Base-by-base conservation (phyloP, 768 basidiomycete genomes). In the Ramaria rubella region DNA sequence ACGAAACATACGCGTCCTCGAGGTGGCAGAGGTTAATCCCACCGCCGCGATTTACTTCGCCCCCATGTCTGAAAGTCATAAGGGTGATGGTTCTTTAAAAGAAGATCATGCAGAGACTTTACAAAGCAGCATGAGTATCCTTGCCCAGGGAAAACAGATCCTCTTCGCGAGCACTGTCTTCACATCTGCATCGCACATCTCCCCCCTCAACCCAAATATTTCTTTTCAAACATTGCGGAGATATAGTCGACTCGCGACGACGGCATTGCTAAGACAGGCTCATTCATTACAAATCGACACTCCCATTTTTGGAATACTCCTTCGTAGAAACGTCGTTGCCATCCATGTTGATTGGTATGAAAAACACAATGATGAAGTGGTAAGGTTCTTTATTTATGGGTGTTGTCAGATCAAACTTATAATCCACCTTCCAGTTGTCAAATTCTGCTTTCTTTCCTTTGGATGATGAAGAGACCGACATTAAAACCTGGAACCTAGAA, bases 301-400 rank as follows among this genome's bases (percentile, higher is more conserved):
- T 8, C 55, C 55, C 15, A 27, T 56, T 6, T 34, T 56, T 8
- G 55, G 55, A 2, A 33, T 56, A 11, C 45, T 56, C 9, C 31
- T 56, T 12, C 46, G 45, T 3, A 29, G 27, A 12, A 56, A 33
- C 21, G 30, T 29, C 12, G 46, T 56, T 19, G 55, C 55, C 4
- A 46, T 56, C 21, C 55, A 56, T 33, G 29, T 56, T 46, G 55
- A 56, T 48, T 56, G 55, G 55, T 56, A 48, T 34, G 29, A 56
- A 34, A 34, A 46, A 34, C 29, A 46, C 8, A 15, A 45, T 26
- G 45, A 33, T 15, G 24, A 27, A 26, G 24, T 56, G 29, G 55
- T 56, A 21, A 31, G 54, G 17, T 29, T 46, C 12, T 29, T 9
- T 26, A 15, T 11, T 9, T 42, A 4, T 48, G 15, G 7, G 15